Conservation (phyloP, 352 stramenopile species). For the Pythium oligandrum region DNA sequence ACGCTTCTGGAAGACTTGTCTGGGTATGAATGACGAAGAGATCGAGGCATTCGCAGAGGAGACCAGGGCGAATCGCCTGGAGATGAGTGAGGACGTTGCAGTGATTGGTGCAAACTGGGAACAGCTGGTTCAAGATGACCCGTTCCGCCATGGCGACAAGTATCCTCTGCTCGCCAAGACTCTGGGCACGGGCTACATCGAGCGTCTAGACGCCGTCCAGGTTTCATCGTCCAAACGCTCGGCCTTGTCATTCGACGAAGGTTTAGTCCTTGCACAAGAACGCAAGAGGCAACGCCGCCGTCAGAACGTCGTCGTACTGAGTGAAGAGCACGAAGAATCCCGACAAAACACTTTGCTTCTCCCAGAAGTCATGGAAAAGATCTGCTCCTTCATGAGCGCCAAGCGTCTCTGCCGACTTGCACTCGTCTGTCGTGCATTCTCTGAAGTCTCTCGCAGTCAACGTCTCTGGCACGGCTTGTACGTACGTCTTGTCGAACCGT, state of each 20-base stretch:
- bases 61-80: slow-evolving; percentile 7
- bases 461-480: slow-evolving; percentile 46
- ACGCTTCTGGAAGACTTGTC: slow-evolving; percentile 43
- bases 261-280: too few relatives aligned
- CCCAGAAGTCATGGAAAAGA: slow-evolving; percentile 58
- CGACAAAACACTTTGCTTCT: slow-evolving; percentile 48
- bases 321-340: slow-evolving; percentile 29
- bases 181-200: too few relatives aligned
- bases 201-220: too few relatives aligned
- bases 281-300: slow-evolving; percentile 8
- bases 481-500: slow-evolving; percentile 1
- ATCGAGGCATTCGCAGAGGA: slow-evolving; percentile 31
- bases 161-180: too few relatives aligned
- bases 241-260: too few relatives aligned
- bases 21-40: slow-evolving; percentile 36
- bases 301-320: slow-evolving; percentile 7
- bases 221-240: too few relatives aligned
- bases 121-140: too few relatives aligned
- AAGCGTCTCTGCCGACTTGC: slow-evolving; percentile 62
- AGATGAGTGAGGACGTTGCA: background rate
- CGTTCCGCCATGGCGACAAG: too few relatives aligned
- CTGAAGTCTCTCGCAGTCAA: slow-evolving; percentile 23
- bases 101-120: too few relatives aligned
- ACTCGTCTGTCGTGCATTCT: slow-evolving; percentile 45
- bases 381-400: slow-evolving; percentile 67